These are phyloP conservation scores for Penstemon eatonii DNA, from an alignment of 257 asterid species.

Conservation along the genomic window DNA sequence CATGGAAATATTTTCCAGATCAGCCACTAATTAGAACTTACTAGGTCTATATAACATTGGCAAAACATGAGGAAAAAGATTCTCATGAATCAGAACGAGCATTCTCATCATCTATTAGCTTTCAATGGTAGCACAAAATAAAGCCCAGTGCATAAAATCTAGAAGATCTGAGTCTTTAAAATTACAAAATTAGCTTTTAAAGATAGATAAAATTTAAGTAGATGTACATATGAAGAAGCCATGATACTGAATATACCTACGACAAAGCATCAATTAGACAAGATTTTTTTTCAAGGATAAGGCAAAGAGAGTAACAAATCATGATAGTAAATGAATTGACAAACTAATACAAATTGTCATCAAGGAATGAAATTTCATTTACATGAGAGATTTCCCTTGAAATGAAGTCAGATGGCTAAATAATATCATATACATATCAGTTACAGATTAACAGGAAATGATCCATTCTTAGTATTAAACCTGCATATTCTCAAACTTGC, in stretches of 20 bases:
- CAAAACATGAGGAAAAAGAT: not conserved
- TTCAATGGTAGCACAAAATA: not conserved
- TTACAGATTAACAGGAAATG: slow-evolving; percentile 1
- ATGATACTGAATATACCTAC: not conserved
- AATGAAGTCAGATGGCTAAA: slow-evolving; percentile 15
- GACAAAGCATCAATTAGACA: slow-evolving; percentile 9
- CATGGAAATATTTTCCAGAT: not conserved
- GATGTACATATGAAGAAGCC: slow-evolving; percentile 3
- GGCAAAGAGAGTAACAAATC: not conserved
- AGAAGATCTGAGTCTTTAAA: not conserved
- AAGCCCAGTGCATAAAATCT: not conserved
- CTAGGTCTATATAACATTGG: not conserved
- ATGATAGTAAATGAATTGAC: slow-evolving; percentile 8
- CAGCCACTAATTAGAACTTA: slow-evolving; percentile 15
- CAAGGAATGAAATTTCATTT: slow-evolving; percentile 13
- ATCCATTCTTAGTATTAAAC: slow-evolving; percentile 8
- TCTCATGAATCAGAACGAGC: not conserved
- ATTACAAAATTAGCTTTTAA: slow-evolving; percentile 2
- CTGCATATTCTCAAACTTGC: slow-evolving; percentile 11
- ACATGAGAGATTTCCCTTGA: slow-evolving; percentile 12
- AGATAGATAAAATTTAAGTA: not conserved
- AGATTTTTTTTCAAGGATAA: not conserved
- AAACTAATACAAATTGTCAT: slow-evolving; percentile 1
- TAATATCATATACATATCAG: slow-evolving; percentile 14
- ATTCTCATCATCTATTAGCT: not conserved